Base-by-base conservation (phyloP, 257 asterid species). In the Salvia rosmarinus region DNA sequence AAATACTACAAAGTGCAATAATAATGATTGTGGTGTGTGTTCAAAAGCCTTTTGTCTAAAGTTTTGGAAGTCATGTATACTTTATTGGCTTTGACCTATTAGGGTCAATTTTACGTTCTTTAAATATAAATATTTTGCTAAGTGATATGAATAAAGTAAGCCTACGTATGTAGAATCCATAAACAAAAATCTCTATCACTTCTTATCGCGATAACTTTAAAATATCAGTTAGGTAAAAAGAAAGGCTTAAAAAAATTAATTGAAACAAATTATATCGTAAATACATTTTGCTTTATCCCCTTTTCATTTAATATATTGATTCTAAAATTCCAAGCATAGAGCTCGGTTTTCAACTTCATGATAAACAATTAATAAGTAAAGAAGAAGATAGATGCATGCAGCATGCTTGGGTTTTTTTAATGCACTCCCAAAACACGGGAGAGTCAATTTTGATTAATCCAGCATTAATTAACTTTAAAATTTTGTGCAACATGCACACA, bases 61-160 rank as follows among this genome's bases (percentile, higher is more conserved):
- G 72, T 44, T 66, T 43, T 56, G 43, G 54, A 19, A 66, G 66
- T 44, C 46, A 44, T 74, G 7, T 56, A 34, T n/a, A 64, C 78
- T 52, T 73, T 54, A 58, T 46, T 5, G 46, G 70, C 70, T 58
- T 75, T 75, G 69, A 67, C 74, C 70, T 67, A 56, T 55, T 19
- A 21, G 51, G 32, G 44, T 73, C 58, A 73, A 63, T 23, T 2
- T 47, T 2, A 12, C 16, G 4, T 58, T 60, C 17, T 61, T 5
- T 30, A 59, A 47, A n/a, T 51, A 46, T 44, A 61, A 34, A n/a
- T 8, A 37, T 37, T 37, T 37, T 37, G 7, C 44, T 39, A 2
- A 32, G 0, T 32, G 37, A 32, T 32, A 32, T 32, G 37, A 4
- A 32, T 32, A 32, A 32, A 32, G 37, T 32, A 32, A 32, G 37